Conservation (phyloP, 139 green algal species). For the Pedinophyceae sp. region DNA sequence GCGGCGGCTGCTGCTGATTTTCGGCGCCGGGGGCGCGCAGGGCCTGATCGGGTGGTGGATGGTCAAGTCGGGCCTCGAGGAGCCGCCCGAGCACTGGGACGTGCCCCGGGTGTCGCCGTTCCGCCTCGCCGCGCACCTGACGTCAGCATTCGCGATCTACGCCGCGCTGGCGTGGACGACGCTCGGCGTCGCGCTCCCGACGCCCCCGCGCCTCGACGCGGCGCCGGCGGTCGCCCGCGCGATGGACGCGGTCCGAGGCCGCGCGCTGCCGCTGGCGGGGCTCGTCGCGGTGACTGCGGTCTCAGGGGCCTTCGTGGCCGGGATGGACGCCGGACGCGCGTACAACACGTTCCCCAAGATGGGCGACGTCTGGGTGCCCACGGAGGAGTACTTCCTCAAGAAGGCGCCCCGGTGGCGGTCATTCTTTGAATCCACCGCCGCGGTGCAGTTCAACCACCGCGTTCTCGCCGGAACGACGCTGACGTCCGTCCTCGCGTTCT, state of each 20-base stretch:
- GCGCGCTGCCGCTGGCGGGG: constrained; percentile 46
- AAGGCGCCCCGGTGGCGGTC: constrained; percentile 31
- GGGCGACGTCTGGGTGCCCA: constrained; percentile 61
- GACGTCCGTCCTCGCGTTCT: constrained; percentile 15
- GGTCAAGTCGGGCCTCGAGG: constrained; percentile 34
- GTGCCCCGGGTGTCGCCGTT: constrained; percentile 84
- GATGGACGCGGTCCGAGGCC: neutral
- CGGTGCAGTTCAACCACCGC: constrained; percentile 79
- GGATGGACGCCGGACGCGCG: constrained; percentile 74
- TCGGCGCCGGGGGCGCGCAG: constrained; percentile 23
- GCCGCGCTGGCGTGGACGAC: constrained; percentile 79
- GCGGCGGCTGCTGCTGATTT: neutral
- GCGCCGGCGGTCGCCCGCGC: neutral
- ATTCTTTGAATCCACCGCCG: constrained; percentile 91
- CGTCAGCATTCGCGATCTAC: constrained; percentile 90
- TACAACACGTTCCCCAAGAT: constrained; percentile 99
- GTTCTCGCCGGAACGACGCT: neutral
- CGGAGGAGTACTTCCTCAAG: constrained; percentile 51
- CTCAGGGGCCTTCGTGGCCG: constrained; percentile 70
- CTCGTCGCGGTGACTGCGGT: constrained; percentile 81
- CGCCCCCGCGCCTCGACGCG: constrained; percentile 21
- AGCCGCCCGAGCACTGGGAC: constrained; percentile 29
- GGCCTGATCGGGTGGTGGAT: constrained; percentile 99
- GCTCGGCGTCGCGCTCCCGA: constrained; percentile 15
- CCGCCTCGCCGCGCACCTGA: constrained; percentile 86